Conservation (phyloP, 2,329 filamentous ascomycete genomes). For the Fonsecaea nubica region DNA sequence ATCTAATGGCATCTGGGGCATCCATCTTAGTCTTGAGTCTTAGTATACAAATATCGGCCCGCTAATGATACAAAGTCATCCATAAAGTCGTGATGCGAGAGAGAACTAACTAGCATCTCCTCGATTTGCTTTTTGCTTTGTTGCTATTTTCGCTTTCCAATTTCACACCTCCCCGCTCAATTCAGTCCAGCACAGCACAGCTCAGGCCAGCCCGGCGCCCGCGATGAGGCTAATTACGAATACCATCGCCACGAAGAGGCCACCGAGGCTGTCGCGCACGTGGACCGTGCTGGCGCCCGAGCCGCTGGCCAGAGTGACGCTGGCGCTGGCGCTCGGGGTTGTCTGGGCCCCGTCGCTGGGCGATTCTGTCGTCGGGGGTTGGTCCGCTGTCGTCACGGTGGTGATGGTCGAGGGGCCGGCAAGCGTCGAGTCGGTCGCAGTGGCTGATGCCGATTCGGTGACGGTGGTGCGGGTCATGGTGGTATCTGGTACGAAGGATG, state of each 20-base stretch:
- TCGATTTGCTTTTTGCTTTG: no score
- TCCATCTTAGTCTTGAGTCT: no score
- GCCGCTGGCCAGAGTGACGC: constrained; percentile 3
- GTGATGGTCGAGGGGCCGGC: background rate
- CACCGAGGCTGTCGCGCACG: background rate
- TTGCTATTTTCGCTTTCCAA: no score
- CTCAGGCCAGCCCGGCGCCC: background rate
- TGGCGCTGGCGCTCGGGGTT: constrained; percentile 3
- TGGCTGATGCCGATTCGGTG: constrained; percentile 4
- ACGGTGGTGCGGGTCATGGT: constrained; percentile 1
- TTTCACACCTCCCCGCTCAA: background rate
- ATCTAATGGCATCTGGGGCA: no score
- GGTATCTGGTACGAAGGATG: background rate
- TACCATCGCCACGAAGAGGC: constrained; percentile 6
- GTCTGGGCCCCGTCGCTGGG: background rate
- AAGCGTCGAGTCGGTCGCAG: background rate
- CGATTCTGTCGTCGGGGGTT: background rate
- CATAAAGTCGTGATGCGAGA: no score
- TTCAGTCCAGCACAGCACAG: no score
- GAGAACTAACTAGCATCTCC: no score
- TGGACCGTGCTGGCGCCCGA: background rate
- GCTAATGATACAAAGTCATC: no score
- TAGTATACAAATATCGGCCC: no score
- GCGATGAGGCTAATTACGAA: constrained; percentile 1
- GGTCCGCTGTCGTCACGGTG: background rate